These are phyloP conservation scores for Boletus smithii DNA, from an alignment of 1,284 basidiomycete species.

Conservation along the genomic window DNA sequence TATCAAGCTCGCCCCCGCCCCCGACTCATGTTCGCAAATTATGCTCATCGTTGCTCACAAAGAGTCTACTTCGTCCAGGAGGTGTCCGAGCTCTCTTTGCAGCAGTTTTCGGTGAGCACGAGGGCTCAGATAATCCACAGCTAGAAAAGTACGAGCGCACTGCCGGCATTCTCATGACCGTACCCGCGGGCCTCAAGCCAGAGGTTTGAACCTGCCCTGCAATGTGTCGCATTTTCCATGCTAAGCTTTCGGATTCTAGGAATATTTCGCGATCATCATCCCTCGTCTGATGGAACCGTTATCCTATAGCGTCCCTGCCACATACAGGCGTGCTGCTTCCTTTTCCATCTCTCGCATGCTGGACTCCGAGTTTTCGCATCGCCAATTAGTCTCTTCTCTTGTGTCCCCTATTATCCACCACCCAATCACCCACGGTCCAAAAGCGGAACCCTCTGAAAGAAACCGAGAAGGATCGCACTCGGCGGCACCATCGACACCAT, in stretches of 20 bases:
- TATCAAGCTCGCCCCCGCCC: slow-evolving; percentile 45
- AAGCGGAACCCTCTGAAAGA: not conserved
- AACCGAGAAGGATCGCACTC: slow-evolving; percentile 6
- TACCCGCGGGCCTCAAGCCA: slow-evolving; percentile 51
- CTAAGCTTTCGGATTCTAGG: slow-evolving; percentile 39
- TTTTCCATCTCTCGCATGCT: slow-evolving; percentile 69
- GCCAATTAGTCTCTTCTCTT: slow-evolving; percentile 36
- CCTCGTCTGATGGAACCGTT: slow-evolving; percentile 54
- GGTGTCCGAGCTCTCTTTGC: slow-evolving; percentile 65
- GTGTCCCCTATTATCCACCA: slow-evolving; percentile 44
- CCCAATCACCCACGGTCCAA: slow-evolving; percentile 40
- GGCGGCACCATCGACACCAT: slow-evolving; percentile 30
- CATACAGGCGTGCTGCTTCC: slow-evolving; percentile 60
- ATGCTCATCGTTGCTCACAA: slow-evolving; percentile 58
- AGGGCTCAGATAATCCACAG: slow-evolving; percentile 43
- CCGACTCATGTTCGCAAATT: slow-evolving; percentile 51
- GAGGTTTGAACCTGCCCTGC: slow-evolving; percentile 41
- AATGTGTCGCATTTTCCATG: not conserved
- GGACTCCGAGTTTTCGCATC: slow-evolving; percentile 32
- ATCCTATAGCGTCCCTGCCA: slow-evolving; percentile 37
- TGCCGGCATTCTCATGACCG: slow-evolving; percentile 51
- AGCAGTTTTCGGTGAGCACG: slow-evolving; percentile 64
- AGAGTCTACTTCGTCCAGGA: slow-evolving; percentile 62
- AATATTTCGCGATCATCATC: slow-evolving; percentile 55
- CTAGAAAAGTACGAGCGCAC: slow-evolving; percentile 69